phyloP scores from a whole-genome alignment of 2,329 filamentous ascomycete species.

The Tolypocladium ovalisporum region DNA sequence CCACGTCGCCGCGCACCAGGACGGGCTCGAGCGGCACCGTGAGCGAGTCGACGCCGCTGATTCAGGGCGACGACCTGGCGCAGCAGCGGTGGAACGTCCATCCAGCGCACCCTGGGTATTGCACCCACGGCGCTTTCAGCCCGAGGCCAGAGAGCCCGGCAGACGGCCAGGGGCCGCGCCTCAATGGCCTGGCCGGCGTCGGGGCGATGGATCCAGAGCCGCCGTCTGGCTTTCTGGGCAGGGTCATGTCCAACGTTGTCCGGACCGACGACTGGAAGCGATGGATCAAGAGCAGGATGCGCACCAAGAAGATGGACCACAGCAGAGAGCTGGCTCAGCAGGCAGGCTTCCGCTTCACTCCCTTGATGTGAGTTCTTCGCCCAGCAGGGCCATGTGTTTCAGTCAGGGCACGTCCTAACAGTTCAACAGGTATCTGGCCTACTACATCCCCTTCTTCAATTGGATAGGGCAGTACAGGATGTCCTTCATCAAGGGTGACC shows the following conservation, averaged over 20 bases:
- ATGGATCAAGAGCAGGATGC: slow-evolving; percentile 39
- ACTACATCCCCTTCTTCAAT: slow-evolving; percentile 84
- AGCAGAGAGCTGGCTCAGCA: slow-evolving; percentile 61
- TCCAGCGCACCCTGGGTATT: slow-evolving; percentile 35
- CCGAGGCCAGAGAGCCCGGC: slow-evolving; percentile 46
- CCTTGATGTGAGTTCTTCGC: slow-evolving; percentile 51
- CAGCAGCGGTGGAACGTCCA: slow-evolving; percentile 12
- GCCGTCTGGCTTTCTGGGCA: slow-evolving; percentile 26
- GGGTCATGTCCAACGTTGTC: slow-evolving; percentile 24
- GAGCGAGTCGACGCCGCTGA: slow-evolving; percentile 41
- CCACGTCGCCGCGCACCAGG: not conserved
- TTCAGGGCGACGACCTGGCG: slow-evolving; percentile 14
- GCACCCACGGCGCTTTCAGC: slow-evolving; percentile 69
- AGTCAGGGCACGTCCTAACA: not conserved
- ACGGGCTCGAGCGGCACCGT: slow-evolving; percentile 8
- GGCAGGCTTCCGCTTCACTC: slow-evolving; percentile 63
- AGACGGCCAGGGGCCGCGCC: slow-evolving; percentile 14
- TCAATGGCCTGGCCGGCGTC: slow-evolving; percentile 17
- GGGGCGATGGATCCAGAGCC: slow-evolving; percentile 21
- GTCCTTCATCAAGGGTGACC: slow-evolving; percentile 73
- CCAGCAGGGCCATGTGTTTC: not conserved
- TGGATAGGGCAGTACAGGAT: slow-evolving; percentile 85
- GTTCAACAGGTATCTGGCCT: slow-evolving; percentile 63
- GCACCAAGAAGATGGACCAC: slow-evolving; percentile 58
- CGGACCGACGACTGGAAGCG: slow-evolving; percentile 34